Conservation (phyloP, 352 stramenopile genomes). For the Pythium insidiosum region DNA sequence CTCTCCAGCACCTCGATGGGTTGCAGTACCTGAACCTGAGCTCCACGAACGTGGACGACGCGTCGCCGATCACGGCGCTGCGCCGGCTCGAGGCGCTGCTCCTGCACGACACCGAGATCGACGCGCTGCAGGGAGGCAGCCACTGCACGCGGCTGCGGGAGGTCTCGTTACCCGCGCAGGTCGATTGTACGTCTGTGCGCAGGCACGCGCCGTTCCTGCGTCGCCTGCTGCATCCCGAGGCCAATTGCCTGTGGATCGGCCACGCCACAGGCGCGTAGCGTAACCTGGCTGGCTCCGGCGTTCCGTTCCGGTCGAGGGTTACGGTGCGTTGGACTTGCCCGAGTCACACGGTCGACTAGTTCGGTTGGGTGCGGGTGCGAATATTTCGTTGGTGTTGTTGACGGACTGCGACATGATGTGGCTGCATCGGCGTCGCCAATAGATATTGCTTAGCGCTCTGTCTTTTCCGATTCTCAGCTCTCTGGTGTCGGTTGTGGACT, state of each 20-base stretch:
- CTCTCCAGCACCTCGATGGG: not conserved
- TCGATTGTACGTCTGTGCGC: not conserved
- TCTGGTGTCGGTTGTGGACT: too few species aligned
- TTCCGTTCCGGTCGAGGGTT: too few species aligned
- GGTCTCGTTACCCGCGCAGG: conserved; percentile 1
- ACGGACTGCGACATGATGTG: too few species aligned
- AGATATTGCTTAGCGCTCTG: too few species aligned
- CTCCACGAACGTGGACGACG: not conserved
- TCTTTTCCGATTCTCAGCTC: too few species aligned
- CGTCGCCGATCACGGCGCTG: not conserved
- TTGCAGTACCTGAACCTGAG: conserved; percentile 1
- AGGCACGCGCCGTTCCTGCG: not conserved
- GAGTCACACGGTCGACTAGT: too few species aligned
- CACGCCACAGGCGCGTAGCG: too few species aligned
- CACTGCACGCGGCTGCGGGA: not conserved
- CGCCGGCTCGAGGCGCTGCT: not conserved
- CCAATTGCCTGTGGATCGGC: conserved; percentile 1
- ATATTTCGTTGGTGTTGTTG: too few species aligned
- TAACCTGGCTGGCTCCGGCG: too few species aligned
- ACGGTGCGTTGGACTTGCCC: too few species aligned
- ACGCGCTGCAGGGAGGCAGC: not conserved
- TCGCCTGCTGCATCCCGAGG: not conserved
- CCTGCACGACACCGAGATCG: conserved; percentile 2
- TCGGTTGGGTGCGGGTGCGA: too few species aligned
- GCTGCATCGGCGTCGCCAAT: too few species aligned